Evolutionary conservation across 352 stramenopile genomes (phyloP), one percentile per base, ranked within the genome.

Genomic region (Phytophthora fragariaefolia): DNA sequence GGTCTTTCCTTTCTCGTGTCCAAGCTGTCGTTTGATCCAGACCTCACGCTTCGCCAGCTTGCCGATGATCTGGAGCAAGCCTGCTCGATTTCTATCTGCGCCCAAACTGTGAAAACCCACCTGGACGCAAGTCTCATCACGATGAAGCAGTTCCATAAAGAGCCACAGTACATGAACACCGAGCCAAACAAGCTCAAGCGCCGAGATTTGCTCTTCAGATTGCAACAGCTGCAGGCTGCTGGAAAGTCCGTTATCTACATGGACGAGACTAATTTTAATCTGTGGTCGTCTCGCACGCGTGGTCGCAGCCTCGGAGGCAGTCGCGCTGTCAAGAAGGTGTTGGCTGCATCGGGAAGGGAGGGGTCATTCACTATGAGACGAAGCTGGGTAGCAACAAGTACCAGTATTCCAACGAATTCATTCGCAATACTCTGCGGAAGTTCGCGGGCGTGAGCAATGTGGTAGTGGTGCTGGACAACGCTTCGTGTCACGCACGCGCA

Each of bases 381-480:
- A 43, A 43, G 15, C 36, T 43, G 36, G 36, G 36, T n/a, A 43
- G 36, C 36, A 43, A 43, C 36, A 22, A 43, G 36, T 43, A 43
- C 36, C 36, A 22, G 15, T 6, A 43, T n/a, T 43, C 36, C 36
- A 43, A 22, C 36, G 36, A 43, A 1, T 43, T 43, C 36, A 43
- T 43, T 43, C 36, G 36, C 27, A n/a, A n/a, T n/a, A n/a, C n/a
- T n/a, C n/a, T 34, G 28, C 28, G 1, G 3, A 34, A 34, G 28
- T 34, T 34, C 28, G 28, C 28, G 28, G 28, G 3, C 28, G n/a
- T n/a, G n/a, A 48, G 40, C 40, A 48, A 48, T 9, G 22, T 48
- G 18, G 40, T 48, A 18, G n/a, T 50, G 43, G 43, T 50, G 12
- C 30, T 50, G 22, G 43, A 50, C 20, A 50, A 50, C 43, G 43